Base-by-base conservation (phyloP, 345 rosid species). In the Populus euphratica region DNA sequence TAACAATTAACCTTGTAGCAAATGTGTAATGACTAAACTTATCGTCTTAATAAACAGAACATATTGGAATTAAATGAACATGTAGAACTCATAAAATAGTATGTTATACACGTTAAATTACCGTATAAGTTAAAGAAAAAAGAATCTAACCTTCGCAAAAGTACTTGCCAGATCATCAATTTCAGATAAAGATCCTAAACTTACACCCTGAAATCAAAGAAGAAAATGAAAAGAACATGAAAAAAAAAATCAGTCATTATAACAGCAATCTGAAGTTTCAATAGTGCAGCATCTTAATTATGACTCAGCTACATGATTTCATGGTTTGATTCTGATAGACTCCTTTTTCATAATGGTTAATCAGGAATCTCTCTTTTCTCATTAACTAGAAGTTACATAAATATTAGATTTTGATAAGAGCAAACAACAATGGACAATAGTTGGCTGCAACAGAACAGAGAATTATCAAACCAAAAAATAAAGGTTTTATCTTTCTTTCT, bases 131-230 rank as follows among this genome's bases (percentile, higher is more conserved):
- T 76, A 35, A 44, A 81, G 29, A 50, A 62, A 33, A 16, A 69
- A 27, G 29, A 78, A 49, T 31, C 86, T 81, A 21, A 96, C 99
- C 99, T 93, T 93, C 41, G 97, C 92, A 84, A 93, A 93, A 68
- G 99, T 93, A 74, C 90, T 91, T 49, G 99, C 86, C 68, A 96
- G 86, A 84, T 96, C 99, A 84, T 96, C 98, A 83, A 93, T 77
- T n/a, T 92, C 94, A n/a, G 97, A 88, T 41, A 91, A 74, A 67
- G 96, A 89, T 72, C 92, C 96, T 80, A 91, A 78, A 75, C 87
- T 83, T 75, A 81, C 50, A 88, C 84, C 87, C 96, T 92, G 90
- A n/a, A 68, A 85, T 76, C 62, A 74, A 81, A 59, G 44, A 41
- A 21, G 11, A 27, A 21, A 1, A 43, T 29, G 52, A 5, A 54